Base-by-base conservation (phyloP, 805 yeast species). In the Wickerhamiella brachini region DNA sequence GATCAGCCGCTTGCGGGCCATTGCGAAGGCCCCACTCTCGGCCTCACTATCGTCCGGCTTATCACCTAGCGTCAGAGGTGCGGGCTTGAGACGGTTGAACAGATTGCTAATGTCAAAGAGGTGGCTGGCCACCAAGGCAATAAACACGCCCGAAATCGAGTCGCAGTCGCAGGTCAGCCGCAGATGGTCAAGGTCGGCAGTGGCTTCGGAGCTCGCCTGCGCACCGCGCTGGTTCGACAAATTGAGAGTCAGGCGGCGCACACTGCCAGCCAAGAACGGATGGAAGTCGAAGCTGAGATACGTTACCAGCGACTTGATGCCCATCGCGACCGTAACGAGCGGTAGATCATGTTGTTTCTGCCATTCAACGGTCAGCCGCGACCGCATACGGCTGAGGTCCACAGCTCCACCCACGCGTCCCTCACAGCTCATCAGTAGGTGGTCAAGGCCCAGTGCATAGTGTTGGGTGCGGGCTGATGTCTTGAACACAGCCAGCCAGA, bases 91-190 rank as follows among this genome's bases (percentile, higher is more conserved):
- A n/a, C 47, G 37, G n/a, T 24, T 17, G 23, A 45, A 26, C 7
- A 45, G 23, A 17, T 26, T 29, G 39, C 15, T 7, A 24, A 93
- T 81, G 64, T 89, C 96, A 56, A 82, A 72, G 29, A 86, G 70
- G 59, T 84, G 87, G 0, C 95, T 81, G 0, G 93, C 93, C 0
- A 95, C 82, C 60, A 93, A 72, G 0, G 95, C 87, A 0, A 97
- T 89, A 53, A 83, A 70, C 59, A 77, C 86, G 2, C 85, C 60
- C 52, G 77, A 78, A 15, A 81, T 71, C 0, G 77, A 68, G 1
- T 71, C 78, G 54, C 81, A 53, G 18, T 60, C 58, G 5, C 54
- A 54, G 13, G 58, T 55, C 15, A 59, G 50, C 17, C 55, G 53
- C 12, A 89, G 65, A 48, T 78, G 76, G 62, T 88, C 95, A 23